phyloP scores from a whole-genome alignment of 768 basidiomycete species.

The Macrolepiota fuliginosa region DNA sequence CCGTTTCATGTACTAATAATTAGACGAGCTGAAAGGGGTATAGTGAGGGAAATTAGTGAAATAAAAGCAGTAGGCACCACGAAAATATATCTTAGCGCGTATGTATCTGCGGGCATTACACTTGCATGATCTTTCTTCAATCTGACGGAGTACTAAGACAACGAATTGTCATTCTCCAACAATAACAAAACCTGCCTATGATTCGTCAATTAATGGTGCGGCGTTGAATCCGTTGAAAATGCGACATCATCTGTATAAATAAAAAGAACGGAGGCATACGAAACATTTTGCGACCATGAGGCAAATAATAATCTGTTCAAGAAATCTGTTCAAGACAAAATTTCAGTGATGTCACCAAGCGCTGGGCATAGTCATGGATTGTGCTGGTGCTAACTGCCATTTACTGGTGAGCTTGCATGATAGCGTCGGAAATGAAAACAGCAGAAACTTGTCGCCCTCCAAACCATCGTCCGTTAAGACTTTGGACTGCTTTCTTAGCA shows the following conservation, averaged over 20 bases:
- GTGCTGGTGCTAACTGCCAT: conserved; percentile 9
- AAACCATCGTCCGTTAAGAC: conserved; percentile 96
- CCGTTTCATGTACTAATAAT: conserved; percentile 44
- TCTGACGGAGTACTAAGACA: conserved; percentile 36
- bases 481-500: conserved; percentile 82
- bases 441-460: conserved; percentile 89
- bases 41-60: not conserved
- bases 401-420: conserved; percentile 89
- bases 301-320: conserved; percentile 24
- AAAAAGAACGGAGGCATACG: conserved; percentile 25
- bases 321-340: no score
- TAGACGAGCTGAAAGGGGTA: not conserved
- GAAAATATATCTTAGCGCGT: not conserved
- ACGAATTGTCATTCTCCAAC: conserved; percentile 25
- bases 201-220: conserved; percentile 18
- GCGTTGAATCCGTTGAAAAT: conserved; percentile 15
- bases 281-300: conserved; percentile 26
- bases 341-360: conserved; percentile 27
- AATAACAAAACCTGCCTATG: conserved; percentile 40
- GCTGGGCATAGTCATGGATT: not conserved
- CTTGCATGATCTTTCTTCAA: conserved; percentile 22
- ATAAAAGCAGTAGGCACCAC: not conserved
- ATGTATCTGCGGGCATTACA: not conserved
- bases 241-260: conserved; percentile 27
- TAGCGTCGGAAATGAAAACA: conserved; percentile 87